These are phyloP conservation scores for Pseudomicrostroma phylloplanum DNA, from an alignment of 1,284 basidiomycete species.

Conservation along the genomic window DNA sequence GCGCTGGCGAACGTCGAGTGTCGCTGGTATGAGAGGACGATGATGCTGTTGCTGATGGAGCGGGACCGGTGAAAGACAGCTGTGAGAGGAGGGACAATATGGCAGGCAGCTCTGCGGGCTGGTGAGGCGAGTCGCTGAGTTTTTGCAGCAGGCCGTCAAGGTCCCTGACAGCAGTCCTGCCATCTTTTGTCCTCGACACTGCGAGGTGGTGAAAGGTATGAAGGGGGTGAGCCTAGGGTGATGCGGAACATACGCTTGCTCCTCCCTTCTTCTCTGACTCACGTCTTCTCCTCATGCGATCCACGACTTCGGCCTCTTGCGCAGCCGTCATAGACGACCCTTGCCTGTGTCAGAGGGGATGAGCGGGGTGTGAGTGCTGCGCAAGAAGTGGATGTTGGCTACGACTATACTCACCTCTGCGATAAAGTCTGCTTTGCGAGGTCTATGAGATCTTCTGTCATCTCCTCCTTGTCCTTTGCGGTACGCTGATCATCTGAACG, in stretches of 20 bases:
- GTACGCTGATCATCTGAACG: neutral
- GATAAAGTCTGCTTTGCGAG: neutral
- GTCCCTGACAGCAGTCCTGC: neutral
- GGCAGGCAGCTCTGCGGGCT: constrained; percentile 6
- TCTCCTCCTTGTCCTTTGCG: constrained; percentile 2
- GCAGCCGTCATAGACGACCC: too few relatives aligned
- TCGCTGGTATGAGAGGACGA: constrained; percentile 18
- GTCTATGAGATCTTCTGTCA: constrained; percentile 3
- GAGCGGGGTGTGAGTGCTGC: too few relatives aligned
- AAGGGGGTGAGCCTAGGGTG: too few relatives aligned
- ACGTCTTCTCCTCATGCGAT: too few relatives aligned
- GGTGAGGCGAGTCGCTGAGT: neutral
- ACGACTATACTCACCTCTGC: too few relatives aligned
- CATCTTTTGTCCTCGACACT: neutral
- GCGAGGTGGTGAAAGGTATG: too few relatives aligned
- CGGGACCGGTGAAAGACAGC: constrained; percentile 20
- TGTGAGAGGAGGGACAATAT: constrained; percentile 25
- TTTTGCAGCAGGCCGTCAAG: neutral
- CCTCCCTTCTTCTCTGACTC: too few relatives aligned
- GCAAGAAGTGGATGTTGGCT: too few relatives aligned
- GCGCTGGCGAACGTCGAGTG: constrained; percentile 15
- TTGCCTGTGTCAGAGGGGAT: too few relatives aligned
- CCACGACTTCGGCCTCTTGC: too few relatives aligned
- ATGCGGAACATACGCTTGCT: too few relatives aligned
- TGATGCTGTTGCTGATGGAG: constrained; percentile 12